Evolutionary conservation across 495 filamentous ascomycete genomes (phyloP).

Genomic region (Tuber magnatum): DNA sequence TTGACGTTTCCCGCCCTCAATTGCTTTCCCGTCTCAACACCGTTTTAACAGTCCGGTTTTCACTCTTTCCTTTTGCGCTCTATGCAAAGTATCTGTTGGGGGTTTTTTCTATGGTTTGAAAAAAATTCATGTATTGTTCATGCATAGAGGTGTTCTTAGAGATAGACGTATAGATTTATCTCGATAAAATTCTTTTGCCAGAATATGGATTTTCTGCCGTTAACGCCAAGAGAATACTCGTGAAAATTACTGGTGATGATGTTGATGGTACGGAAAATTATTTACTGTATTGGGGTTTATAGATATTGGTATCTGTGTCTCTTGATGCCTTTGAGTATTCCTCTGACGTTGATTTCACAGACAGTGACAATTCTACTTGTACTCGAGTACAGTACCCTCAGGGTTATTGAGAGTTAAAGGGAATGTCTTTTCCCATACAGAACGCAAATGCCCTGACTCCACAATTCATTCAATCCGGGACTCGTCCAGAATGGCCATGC

Average conservation of each 20-base stretch:
- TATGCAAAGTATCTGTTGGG: background rate
- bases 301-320: background rate
- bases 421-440: background rate
- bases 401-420: background rate
- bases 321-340: background rate
- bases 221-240: background rate
- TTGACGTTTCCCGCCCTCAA: background rate
- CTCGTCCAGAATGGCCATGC: background rate
- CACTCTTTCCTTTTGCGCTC: background rate
- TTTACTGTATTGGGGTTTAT: background rate
- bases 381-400: too few relatives aligned
- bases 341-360: background rate
- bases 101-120: background rate
- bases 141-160: background rate
- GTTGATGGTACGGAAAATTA: background rate
- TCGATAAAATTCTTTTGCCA: background rate
- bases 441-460: background rate
- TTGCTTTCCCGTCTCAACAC: background rate
- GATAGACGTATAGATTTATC: background rate
- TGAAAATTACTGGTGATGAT: background rate
- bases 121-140: background rate
- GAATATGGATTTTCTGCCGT: background rate
- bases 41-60: background rate
- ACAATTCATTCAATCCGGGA: background rate
- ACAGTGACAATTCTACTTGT: too few relatives aligned